These are phyloP conservation scores for Jasminum sambac DNA, from an alignment of 257 asterid species.

Conservation along the genomic window DNA sequence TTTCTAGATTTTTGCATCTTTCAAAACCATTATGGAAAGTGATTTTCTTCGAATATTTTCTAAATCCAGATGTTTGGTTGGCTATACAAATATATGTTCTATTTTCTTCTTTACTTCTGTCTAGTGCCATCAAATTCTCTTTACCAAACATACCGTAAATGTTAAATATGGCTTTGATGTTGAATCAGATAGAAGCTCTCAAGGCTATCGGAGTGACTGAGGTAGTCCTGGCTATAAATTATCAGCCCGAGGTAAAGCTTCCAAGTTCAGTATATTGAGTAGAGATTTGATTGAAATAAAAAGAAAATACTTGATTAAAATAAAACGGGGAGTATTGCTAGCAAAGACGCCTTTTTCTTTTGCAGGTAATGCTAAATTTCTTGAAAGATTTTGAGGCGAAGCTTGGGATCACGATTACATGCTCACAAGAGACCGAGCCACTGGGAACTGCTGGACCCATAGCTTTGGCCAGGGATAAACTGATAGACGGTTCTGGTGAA, in stretches of 20 bases:
- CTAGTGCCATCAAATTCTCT: not conserved
- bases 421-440: slow-evolving; percentile 98
- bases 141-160: not conserved
- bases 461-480: slow-evolving; percentile 95
- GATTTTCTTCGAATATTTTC: not conserved
- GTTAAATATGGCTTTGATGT: slow-evolving; percentile 17
- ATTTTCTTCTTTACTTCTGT: not conserved
- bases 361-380: slow-evolving; percentile 92
- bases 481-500: slow-evolving; percentile 77
- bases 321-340: not conserved
- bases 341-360: slow-evolving; percentile 15
- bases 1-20: not conserved
- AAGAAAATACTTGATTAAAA: not conserved
- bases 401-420: slow-evolving; percentile 85
- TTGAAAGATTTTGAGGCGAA: slow-evolving; percentile 86
- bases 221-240: slow-evolving; percentile 93
- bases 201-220: slow-evolving; percentile 91
- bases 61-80: not conserved
- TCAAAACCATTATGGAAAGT: not conserved
- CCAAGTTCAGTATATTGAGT: not conserved
- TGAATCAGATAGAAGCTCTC: slow-evolving; percentile 82
- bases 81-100: not conserved
- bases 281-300: not conserved
- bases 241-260: slow-evolving; percentile 85
- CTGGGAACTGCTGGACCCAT: slow-evolving; percentile 99